These are phyloP conservation scores for Venturia aucupariae DNA, from an alignment of 2,329 filamentous ascomycete species.

Conservation along the genomic window DNA sequence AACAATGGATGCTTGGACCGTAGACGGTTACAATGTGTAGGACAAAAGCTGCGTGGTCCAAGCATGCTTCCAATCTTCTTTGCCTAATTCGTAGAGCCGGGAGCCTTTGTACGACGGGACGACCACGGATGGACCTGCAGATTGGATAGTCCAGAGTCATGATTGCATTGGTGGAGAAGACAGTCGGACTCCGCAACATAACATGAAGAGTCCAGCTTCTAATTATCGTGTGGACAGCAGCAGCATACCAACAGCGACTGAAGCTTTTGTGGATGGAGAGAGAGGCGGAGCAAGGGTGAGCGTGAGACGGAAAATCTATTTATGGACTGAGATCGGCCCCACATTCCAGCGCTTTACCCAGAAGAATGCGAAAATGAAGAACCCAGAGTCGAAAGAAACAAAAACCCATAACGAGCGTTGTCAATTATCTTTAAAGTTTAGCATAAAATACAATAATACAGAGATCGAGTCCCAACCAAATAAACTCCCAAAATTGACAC, in stretches of 20 bases:
- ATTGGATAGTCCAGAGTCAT: background rate
- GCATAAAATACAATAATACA: background rate
- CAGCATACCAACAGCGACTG: background rate
- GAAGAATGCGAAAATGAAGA: too few relatives aligned
- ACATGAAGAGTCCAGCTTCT: background rate
- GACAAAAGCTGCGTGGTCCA: background rate
- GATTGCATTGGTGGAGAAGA: background rate
- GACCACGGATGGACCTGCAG: background rate
- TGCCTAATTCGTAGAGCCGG: background rate
- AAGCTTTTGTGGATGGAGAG: background rate
- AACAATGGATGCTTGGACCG: background rate
- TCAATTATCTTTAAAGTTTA: conserved; percentile 9
- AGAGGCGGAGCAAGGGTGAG: too few relatives aligned
- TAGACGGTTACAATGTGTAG: background rate
- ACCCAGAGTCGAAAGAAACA: background rate
- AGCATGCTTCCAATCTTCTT: background rate
- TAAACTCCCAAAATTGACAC: background rate
- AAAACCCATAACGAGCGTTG: background rate
- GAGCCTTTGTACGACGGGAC: background rate
- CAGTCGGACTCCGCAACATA: background rate
- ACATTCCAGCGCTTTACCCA: too few relatives aligned
- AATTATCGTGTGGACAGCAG: background rate
- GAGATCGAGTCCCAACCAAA: background rate
- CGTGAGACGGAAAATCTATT: background rate
- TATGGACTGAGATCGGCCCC: background rate